phyloP scores from a whole-genome alignment of 2,329 filamentous ascomycete species.

The Xylariaceae sp. region DNA sequence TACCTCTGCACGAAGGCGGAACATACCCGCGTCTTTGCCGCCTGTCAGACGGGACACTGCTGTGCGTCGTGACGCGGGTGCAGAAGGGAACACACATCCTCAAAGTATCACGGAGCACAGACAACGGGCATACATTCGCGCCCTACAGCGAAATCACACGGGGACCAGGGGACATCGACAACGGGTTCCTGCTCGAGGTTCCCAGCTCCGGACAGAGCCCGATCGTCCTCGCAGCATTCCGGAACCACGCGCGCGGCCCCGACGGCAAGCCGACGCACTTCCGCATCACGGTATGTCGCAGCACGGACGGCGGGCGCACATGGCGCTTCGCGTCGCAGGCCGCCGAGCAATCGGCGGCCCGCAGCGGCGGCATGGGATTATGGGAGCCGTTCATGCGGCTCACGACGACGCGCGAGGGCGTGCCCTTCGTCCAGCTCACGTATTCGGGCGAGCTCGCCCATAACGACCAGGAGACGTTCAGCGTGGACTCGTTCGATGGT shows the following conservation, averaged over 20 bases:
- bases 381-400: conserved; percentile 60
- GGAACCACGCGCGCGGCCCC: conserved; percentile 50
- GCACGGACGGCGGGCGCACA: conserved; percentile 49
- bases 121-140: conserved; percentile 50
- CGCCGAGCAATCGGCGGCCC: conserved; percentile 49
- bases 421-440: conserved; percentile 50
- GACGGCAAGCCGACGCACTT: conserved; percentile 48
- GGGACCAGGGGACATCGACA: conserved; percentile 53
- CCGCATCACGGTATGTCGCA: conserved; percentile 58
- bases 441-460: conserved; percentile 54
- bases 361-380: conserved; percentile 51
- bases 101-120: conserved; percentile 51
- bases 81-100: conserved; percentile 48
- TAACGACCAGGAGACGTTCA: conserved; percentile 57
- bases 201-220: conserved; percentile 34
- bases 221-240: conserved; percentile 51
- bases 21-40: conserved; percentile 56
- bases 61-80: conserved; percentile 53
- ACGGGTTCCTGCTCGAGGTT: conserved; percentile 53
- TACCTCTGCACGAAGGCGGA: conserved; percentile 48
- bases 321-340: conserved; percentile 55
- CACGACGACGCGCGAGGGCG: conserved; percentile 29
- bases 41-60: conserved; percentile 52
- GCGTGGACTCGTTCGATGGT: conserved; percentile 51
- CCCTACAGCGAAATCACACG: conserved; percentile 52